Conservation (phyloP, 1,139 yeast species). For the Pneumocystis carinii region DNA sequence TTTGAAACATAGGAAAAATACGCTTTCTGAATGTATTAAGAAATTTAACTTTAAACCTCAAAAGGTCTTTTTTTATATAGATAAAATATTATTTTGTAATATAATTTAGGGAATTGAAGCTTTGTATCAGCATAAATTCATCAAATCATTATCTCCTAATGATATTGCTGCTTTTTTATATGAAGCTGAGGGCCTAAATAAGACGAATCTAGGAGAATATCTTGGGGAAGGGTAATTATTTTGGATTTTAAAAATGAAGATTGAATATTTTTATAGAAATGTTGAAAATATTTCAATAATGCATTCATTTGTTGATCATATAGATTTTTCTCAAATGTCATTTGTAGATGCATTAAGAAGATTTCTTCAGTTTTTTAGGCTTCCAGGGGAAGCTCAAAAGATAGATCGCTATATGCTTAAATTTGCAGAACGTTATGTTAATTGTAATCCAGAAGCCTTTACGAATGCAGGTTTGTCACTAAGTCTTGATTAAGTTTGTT, state of each 20-base stretch:
- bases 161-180: conserved; percentile 66
- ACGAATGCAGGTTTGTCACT: conserved; percentile 55
- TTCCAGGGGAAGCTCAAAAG: conserved; percentile 96
- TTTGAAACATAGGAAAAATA: conserved; percentile 69
- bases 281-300: conserved; percentile 63
- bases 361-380: conserved; percentile 64
- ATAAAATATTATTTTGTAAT: not conserved
- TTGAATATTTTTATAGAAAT: conserved; percentile 57
- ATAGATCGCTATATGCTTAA: conserved; percentile 82
- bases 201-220: conserved; percentile 73
- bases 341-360: conserved; percentile 88
- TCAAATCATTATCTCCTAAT: conserved; percentile 32
- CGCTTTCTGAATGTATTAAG: conserved; percentile 59
- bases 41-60: conserved; percentile 78
- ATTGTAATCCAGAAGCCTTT: conserved; percentile 31
- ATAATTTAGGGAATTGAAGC: not conserved
- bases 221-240: conserved; percentile 62
- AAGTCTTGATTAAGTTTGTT: not conserved
- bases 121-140: conserved; percentile 2
- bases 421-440: conserved; percentile 65
- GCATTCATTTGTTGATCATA: conserved; percentile 85
- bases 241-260: conserved; percentile 47
- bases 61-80: conserved; percentile 34
- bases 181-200: conserved; percentile 67
- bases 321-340: conserved; percentile 51